Evolutionary conservation across 805 yeast species (phyloP).

Genomic region (Danielia oregonensis): DNA sequence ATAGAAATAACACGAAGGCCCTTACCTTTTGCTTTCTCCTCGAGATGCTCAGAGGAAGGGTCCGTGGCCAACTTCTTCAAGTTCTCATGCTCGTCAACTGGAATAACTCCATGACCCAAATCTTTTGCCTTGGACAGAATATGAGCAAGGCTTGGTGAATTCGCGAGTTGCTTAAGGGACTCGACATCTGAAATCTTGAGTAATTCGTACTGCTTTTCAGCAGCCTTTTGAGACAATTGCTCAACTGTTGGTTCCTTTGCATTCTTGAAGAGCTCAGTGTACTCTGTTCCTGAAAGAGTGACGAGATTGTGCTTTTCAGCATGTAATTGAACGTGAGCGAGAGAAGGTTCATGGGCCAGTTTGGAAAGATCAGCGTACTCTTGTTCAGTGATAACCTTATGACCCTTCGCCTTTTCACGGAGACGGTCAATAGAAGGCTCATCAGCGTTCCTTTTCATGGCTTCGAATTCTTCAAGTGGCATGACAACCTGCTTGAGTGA

Average conservation of each 20-base stretch:
- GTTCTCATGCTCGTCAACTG: neutral
- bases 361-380: constrained; percentile 14
- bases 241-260: constrained; percentile 31
- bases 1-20: neutral
- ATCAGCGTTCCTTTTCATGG: constrained; percentile 7
- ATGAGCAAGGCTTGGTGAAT: constrained; percentile 6
- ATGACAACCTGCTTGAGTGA: constrained; percentile 4
- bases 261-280: constrained; percentile 25
- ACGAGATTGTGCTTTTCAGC: constrained; percentile 32
- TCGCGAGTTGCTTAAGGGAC: constrained; percentile 1
- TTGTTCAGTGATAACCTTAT: constrained; percentile 12
- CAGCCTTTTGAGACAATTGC: constrained; percentile 14
- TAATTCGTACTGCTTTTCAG: constrained; percentile 5
- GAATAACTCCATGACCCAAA: constrained; percentile 3
- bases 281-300: constrained; percentile 30
- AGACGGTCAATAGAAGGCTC: constrained; percentile 15
- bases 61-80: constrained; percentile 13
- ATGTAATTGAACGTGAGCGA: constrained; percentile 29
- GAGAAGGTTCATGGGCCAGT: constrained; percentile 16
- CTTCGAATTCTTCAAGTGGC: constrained; percentile 1
- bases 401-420: constrained; percentile 15
- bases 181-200: constrained; percentile 7
- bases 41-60: constrained; percentile 16
- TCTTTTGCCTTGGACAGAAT: constrained; percentile 7
- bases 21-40: constrained; percentile 7